Evolutionary conservation across 495 filamentous ascomycete species (phyloP).

Genomic region (Aspergillus steynii): DNA sequence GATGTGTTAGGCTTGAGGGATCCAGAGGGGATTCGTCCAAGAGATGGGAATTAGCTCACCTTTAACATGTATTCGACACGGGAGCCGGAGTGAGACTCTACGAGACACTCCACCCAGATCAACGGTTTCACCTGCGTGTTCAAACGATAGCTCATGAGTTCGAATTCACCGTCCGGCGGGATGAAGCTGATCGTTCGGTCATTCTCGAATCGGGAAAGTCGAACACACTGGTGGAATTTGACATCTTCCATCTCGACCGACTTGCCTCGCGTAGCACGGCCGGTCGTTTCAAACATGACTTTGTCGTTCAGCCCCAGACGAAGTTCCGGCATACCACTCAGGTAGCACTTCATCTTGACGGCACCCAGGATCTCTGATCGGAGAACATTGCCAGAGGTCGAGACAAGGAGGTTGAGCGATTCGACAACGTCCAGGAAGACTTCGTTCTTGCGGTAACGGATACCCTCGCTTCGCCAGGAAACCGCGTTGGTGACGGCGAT

Average conservation of each 20-base stretch:
- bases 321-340: conserved; percentile 97
- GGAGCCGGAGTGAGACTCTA: conserved; percentile 91
- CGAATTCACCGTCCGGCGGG: conserved; percentile 96
- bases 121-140: conserved; percentile 99
- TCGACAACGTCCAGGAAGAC: conserved; percentile 98
- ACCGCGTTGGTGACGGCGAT: conserved; percentile 99
- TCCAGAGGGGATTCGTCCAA: not conserved
- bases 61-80: conserved; percentile 99
- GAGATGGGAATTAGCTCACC: conserved; percentile 35
- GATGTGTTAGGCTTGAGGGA: not conserved
- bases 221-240: conserved; percentile 99
- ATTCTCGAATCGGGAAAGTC: conserved; percentile 94
- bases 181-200: conserved; percentile 99
- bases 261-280: conserved; percentile 91
- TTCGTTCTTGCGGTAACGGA: conserved; percentile 98
- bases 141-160: conserved; percentile 98
- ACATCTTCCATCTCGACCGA: conserved; percentile 99
- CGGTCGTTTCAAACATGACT: conserved; percentile 99
- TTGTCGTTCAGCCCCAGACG: conserved; percentile 97
- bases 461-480: conserved; percentile 96
- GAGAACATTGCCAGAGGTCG: conserved; percentile 90
- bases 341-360: conserved; percentile 99
- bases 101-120: conserved; percentile 98
- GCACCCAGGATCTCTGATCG: conserved; percentile 96
- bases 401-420: conserved; percentile 94